Conservation (phyloP, 1,284 basidiomycete genomes). For the Microbotryomycetes sp. region DNA sequence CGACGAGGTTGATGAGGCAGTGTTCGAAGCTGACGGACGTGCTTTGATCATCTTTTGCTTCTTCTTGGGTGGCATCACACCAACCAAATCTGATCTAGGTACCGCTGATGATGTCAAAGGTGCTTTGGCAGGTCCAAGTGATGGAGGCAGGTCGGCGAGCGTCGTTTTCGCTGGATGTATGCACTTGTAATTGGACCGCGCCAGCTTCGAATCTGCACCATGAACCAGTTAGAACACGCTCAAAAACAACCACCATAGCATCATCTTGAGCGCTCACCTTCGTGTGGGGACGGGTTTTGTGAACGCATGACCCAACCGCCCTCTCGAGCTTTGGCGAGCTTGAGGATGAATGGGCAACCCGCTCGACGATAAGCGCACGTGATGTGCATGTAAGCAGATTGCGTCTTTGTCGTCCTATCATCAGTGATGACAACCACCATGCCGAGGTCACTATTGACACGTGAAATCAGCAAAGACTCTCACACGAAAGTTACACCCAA, state of each 20-base stretch:
- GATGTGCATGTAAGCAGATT: conserved; percentile 31
- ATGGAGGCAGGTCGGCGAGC: background rate
- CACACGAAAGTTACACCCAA: background rate
- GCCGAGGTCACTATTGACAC: background rate
- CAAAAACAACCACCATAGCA: background rate
- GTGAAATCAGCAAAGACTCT: background rate
- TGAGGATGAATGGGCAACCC: conserved; percentile 28
- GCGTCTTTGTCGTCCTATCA: conserved; percentile 25
- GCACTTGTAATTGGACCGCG: background rate
- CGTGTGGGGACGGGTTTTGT: background rate
- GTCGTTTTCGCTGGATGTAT: background rate
- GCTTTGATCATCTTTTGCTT: background rate
- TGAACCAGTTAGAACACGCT: background rate
- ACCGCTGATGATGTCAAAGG: background rate
- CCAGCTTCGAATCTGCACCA: background rate
- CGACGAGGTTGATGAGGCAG: too few relatives aligned
- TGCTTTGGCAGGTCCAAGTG: too few relatives aligned
- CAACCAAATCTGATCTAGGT: too few relatives aligned
- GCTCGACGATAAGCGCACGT: conserved; percentile 23
- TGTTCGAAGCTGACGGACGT: too few relatives aligned
- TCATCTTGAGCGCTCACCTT: background rate
- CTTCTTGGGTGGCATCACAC: background rate
- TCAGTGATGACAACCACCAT: conserved; percentile 12
- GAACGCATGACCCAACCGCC: conserved; percentile 21
- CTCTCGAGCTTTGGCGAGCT: conserved; percentile 24